These are phyloP conservation scores for Arthromyces matolae DNA, from an alignment of 768 basidiomycete species.

Conservation along the genomic window DNA sequence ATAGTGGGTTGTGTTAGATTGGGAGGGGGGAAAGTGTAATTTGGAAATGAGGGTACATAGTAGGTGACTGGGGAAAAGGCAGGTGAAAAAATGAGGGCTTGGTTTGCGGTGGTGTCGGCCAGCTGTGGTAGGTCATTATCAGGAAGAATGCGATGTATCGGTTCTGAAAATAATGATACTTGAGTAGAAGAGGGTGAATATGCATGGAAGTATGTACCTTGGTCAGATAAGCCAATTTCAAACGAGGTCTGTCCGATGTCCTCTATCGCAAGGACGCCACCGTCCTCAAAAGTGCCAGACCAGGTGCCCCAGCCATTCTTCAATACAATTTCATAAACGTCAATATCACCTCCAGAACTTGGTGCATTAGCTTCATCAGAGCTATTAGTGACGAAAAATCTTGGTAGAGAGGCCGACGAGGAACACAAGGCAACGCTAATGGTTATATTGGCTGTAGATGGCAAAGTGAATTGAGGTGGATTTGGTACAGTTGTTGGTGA, in stretches of 20 bases:
- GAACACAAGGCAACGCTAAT: constrained; percentile 52
- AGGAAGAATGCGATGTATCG: constrained; percentile 43
- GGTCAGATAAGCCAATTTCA: constrained; percentile 54
- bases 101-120: constrained; percentile 72
- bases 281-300: constrained; percentile 41
- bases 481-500: constrained; percentile 25
- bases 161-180: constrained; percentile 30
- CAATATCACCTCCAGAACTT: constrained; percentile 31
- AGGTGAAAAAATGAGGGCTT: constrained; percentile 71
- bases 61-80: constrained; percentile 33
- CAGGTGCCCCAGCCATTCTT: constrained; percentile 49
- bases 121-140: constrained; percentile 45
- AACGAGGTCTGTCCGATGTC: constrained; percentile 39
- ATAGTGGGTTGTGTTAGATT: constrained; percentile 41
- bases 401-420: constrained; percentile 31
- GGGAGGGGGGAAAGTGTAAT: constrained; percentile 67
- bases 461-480: constrained; percentile 39
- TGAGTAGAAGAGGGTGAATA: background rate
- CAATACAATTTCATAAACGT: constrained; percentile 47
- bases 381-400: constrained; percentile 60
- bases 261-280: constrained; percentile 52
- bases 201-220: constrained; percentile 25
- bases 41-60: constrained; percentile 55
- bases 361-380: constrained; percentile 33
- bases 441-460: constrained; percentile 33